Base-by-base conservation (phyloP, 345 rosid genomes). In the Bruguiera parviflora region DNA sequence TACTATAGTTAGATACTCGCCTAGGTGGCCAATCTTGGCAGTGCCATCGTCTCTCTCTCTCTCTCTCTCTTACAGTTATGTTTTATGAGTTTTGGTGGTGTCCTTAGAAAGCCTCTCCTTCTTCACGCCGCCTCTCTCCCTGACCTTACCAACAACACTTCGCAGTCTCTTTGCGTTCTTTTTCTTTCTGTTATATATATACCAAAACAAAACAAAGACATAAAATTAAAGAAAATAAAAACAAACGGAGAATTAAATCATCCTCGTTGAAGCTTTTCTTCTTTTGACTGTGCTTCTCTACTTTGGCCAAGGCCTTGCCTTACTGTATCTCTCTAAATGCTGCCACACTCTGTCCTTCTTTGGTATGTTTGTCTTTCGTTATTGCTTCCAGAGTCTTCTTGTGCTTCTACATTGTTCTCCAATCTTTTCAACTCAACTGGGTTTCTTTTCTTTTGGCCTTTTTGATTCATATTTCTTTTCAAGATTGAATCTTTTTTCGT, bases 121-220 rank as follows among this genome's bases (percentile, higher is more conserved):
- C 92, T 78, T 78, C 83, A 84, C 88, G 92, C 90, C 86, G 87
- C 87, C 92, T 85, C 86, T 77, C 82, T 73, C 51, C 56, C 73
- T 65, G 46, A 58, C 73, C 73, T 68, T 67, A 63, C 63, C 80
- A 37, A 28, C 74, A 72, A 75, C 78, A 66, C 74, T 60, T 65
- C 68, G n/a, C 83, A 72, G 82, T 82, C 73, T 73, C 80, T 77
- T 75, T 73, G 72, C 71, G 71, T 82, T 84, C 78, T 83, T 76
- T 75, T 74, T 82, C 0, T 55, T 8, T 22, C 5, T 55, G 0
- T 8, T 22, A 52, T 52, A n/a, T 52, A 53, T 20, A 6, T 53
- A n/a, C 5, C 37, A 39, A 55, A 55, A 55, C 58, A n/a, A 22
- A 55, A 25, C 10, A 22, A 22, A 9, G 15, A 22, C 58, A 73